phyloP scores from a whole-genome alignment of 2,329 filamentous ascomycete species.

The Botrytis deweyae region DNA sequence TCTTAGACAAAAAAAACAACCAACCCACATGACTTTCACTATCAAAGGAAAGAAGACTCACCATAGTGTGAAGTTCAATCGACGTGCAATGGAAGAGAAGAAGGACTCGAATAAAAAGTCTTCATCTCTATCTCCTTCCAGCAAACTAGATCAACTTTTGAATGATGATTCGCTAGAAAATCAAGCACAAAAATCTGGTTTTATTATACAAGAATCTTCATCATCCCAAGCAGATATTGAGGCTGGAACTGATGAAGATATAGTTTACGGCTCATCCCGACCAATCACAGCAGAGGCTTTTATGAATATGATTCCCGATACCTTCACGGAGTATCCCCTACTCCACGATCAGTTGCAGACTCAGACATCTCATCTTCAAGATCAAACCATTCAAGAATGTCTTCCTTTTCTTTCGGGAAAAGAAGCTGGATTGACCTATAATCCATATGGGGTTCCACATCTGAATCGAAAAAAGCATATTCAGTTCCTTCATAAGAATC shows the following conservation, averaged over 20 bases:
- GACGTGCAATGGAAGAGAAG: conserved; percentile 28
- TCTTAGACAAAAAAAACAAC: conserved; percentile 2
- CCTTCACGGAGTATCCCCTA: conserved; percentile 58
- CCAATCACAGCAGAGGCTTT: conserved; percentile 24
- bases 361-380: conserved; percentile 65
- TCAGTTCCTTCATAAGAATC: conserved; percentile 58
- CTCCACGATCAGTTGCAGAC: conserved; percentile 68
- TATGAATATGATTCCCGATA: conserved; percentile 47
- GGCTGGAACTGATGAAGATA: conserved; percentile 16
- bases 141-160: conserved; percentile 22
- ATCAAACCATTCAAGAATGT: conserved; percentile 66
- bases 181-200: conserved; percentile 23
- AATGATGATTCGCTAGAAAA: conserved; percentile 23
- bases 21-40: conserved; percentile 36
- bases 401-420: conserved; percentile 63
- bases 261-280: conserved; percentile 22
- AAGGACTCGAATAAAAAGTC: conserved; percentile 1
- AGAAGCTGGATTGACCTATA: conserved; percentile 53
- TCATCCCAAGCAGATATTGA: conserved; percentile 22
- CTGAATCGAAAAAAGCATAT: conserved; percentile 66
- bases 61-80: conserved; percentile 37
- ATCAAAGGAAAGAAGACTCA: conserved; percentile 37
- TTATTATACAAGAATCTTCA: conserved; percentile 28
- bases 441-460: conserved; percentile 69
- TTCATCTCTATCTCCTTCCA: conserved; percentile 22